phyloP scores from a whole-genome alignment of 805 yeast genomes.

The Metschnikowia dekortorum region DNA sequence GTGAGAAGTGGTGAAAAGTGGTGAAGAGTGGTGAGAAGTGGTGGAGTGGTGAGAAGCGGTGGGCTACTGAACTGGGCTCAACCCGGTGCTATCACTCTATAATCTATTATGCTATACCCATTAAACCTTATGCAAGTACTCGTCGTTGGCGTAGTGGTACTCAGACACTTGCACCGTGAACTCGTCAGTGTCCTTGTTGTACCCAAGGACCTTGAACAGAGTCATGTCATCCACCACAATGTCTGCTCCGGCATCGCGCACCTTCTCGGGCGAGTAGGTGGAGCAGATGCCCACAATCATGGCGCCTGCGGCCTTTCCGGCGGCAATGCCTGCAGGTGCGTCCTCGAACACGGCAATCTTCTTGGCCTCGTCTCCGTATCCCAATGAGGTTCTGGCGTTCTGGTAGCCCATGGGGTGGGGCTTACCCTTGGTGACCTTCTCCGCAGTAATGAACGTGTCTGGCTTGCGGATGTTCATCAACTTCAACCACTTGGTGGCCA shows the following conservation, averaged over 20 bases:
- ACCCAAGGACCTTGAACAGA: conserved; percentile 54
- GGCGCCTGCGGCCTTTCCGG: conserved; percentile 83
- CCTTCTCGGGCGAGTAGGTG: conserved; percentile 65
- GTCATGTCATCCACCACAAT: conserved; percentile 73
- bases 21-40: no score
- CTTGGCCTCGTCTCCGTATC: conserved; percentile 31
- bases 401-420: conserved; percentile 85
- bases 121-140: conserved; percentile 25
- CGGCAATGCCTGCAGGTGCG: conserved; percentile 83
- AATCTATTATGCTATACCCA: conserved; percentile 7
- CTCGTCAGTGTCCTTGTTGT: conserved; percentile 40
- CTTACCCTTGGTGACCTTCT: conserved; percentile 73
- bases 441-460: conserved; percentile 76
- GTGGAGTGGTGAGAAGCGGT: no score
- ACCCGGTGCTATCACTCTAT: background rate
- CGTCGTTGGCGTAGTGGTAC: conserved; percentile 42
- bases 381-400: conserved; percentile 48
- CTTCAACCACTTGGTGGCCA: conserved; percentile 77
- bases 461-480: conserved; percentile 60
- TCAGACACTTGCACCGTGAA: conserved; percentile 39
- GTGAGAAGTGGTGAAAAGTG: no score
- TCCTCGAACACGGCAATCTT: conserved; percentile 74
- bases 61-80: no score
- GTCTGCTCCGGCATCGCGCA: conserved; percentile 74
- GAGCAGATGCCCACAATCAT: conserved; percentile 79